Evolutionary conservation across 768 basidiomycete genomes (phyloP), one percentile per base, ranked within the genome.

Genomic region (Tubosaeta sp.): DNA sequence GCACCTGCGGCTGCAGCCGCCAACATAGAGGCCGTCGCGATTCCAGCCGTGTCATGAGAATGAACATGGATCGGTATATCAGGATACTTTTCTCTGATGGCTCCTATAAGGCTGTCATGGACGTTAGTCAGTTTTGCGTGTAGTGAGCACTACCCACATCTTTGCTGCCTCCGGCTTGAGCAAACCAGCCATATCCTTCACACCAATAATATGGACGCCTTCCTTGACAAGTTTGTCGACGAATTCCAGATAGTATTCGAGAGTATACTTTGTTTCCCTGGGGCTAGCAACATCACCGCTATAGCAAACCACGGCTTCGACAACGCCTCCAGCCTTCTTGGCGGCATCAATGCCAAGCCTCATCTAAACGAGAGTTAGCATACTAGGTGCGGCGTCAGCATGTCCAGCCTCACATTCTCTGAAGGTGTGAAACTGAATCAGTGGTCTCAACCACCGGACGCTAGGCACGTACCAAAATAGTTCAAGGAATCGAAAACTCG

Each of bases 11-110:
- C 86, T 3, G 96, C 96, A 21, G 82, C 83, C 4, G 96, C 96
- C 53, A 99, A 72, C 96, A 98, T 98, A 63, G 88, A 93, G n/a
- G 95, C 92, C 43, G 91, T 78, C 25, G 96, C 90, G 62, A 99
- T 98, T 71, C 96, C 96, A 46, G 96, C 96, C 25, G 96, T 99
- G 71, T 99, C 96, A 71, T 99, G 96, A 12, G 96, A 97, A 75
- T 99, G 96, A 32, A 99, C 95, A 68, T 99, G 96, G 69, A 99
- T 98, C 27, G 96, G 94, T 49, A 99, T 81, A 67, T 96, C 94
- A 35, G 96, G 96, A 71, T 98, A 88, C 60, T 91, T 94, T 75
- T 90, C 83, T 66, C 96, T 83, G 71, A 99, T 95, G 12, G 94
- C 87, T 58, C 92, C 87, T 64, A 99, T 86, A 57, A 99, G 85